Evolutionary conservation across 2,329 filamentous ascomycete species (phyloP), one percentile per base, ranked within the genome.

Genomic region (Phoma sp.): DNA sequence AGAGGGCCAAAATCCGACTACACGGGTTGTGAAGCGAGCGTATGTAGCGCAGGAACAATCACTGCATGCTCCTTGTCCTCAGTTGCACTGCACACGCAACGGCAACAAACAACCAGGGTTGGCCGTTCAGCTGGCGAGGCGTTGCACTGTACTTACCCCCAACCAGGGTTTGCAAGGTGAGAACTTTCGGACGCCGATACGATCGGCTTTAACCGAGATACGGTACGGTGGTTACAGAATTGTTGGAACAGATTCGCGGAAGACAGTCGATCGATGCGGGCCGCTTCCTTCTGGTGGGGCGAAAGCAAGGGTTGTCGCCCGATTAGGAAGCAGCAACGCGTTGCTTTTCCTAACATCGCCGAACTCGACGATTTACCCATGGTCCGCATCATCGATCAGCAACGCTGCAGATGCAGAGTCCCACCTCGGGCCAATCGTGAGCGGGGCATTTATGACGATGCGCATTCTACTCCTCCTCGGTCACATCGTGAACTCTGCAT

Each of bases 331-430:
- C 17, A n/a, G 14, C 17, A 14, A 17, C 5, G 33, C 12, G 18
- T 7, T 40, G 26, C 47, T 42, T 47, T 26, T 39, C 30, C 14
- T n/a, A 18, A 54, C 47, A 14, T 57, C 54, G 60, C 45, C 54
- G 50, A 60, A 33, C 10, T 23, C 10, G 28, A 40, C 39, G 33
- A 52, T 28, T 33, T 20, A 5, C 23, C 43, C 43, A 23, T 39
- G 34, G 23, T 23, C 32, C 23, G 50, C 53, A 53, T 45, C 47
- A 57, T 59, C 55, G 56, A 61, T 61, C 60, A 54, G 29, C 56
- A 47, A 2, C 42, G 25, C 42, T 42, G 46, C 39, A 53, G 47
- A 34, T 30, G 21, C 30, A 9, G 37, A n/a, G 25, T 7, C n/a
- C 28, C 25, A 29, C 7, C 23, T 46, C 12, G 14, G 10, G 32